phyloP scores from a whole-genome alignment of 306 rosid genomes.

The Vicia faba region DNA sequence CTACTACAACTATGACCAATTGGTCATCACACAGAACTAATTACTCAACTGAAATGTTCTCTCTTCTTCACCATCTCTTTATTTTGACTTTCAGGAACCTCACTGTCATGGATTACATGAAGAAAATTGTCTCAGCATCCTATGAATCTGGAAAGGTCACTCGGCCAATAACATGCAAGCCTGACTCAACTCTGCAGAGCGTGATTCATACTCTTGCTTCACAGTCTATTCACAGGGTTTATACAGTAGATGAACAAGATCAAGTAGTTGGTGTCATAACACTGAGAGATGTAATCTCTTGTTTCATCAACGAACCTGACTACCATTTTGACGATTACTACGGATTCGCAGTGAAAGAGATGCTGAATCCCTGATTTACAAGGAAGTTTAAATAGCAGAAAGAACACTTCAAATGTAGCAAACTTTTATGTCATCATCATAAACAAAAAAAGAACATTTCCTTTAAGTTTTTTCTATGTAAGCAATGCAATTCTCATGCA shows the following conservation, averaged over 20 bases:
- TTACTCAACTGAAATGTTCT: conserved; percentile 26
- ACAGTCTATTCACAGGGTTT: conserved; percentile 78
- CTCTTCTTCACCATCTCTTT: conserved; percentile 18
- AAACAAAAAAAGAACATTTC: conserved; percentile 35
- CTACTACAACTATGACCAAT: not conserved
- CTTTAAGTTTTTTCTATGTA: conserved; percentile 23
- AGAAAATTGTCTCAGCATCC: conserved; percentile 45
- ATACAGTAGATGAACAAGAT: conserved; percentile 54
- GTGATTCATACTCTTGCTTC: conserved; percentile 75
- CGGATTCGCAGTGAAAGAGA: conserved; percentile 67
- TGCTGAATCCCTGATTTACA: conserved; percentile 52
- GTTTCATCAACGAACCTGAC: conserved; percentile 79
- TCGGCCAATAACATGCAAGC: conserved; percentile 71
- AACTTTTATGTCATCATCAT: conserved; percentile 28
- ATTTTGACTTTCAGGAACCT: conserved; percentile 62
- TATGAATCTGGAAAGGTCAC: conserved; percentile 46
- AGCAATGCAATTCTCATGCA: conserved; percentile 40
- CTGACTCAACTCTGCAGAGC: conserved; percentile 56
- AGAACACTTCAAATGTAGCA: conserved; percentile 26
- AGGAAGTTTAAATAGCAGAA: conserved; percentile 17
- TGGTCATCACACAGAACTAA: conserved; percentile 24
- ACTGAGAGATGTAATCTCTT: conserved; percentile 89
- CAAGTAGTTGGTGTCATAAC: conserved; percentile 75
- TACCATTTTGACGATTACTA: conserved; percentile 67
- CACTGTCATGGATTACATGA: conserved; percentile 69